Evolutionary conservation across 306 rosid genomes (phyloP), one percentile per base, ranked within the genome.

Genomic region (Lathyrus tuberosus): DNA sequence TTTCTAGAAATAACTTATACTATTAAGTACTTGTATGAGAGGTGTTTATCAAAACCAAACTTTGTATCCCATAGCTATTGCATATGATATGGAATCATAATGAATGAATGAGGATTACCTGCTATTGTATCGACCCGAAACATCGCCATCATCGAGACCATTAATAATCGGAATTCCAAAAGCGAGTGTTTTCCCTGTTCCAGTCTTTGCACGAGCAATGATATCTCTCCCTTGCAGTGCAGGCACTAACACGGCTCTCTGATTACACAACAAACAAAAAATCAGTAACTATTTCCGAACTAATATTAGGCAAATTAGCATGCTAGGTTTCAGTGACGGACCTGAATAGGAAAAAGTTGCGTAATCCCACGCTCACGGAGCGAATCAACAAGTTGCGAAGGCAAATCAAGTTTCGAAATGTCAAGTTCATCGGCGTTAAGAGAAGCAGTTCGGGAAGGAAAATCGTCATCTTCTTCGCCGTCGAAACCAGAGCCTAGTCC

Each of bases 201-300:
- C 97, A 5, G 99, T 94, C 86, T 91, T 94, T 0, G 97, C 99
- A 28, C 99, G 96, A 30, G 97, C 99, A 79, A 94, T 94, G 75
- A 94, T 65, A 77, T 94, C 99, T 64, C 89, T 84, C n/a, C 97
- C 97, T 82, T 91, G 88, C 4, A 94, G 77, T 1, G 99, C 96
- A 38, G 97, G 99, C 13, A 91, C 77, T 42, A 94, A 78, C 52
- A 94, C 99, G 31, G 99, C 97, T 83, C 99, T 91, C 99, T 94
- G 71, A 79, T 65, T 10, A 67, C 53, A 62, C 18, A 30, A 28
- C 3, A 52, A 11, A 5, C 2, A 54, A 54, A 1, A 22, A 31
- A 11, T 44, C 26, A 65, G 41, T 38, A 20, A 63, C 24, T 20
- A 20, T 20, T 40, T 3, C 22, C 7, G 20, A 3, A 72, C 65